Conservation (phyloP, 2,329 filamentous ascomycete species). For the Trichoderma polysporum region DNA sequence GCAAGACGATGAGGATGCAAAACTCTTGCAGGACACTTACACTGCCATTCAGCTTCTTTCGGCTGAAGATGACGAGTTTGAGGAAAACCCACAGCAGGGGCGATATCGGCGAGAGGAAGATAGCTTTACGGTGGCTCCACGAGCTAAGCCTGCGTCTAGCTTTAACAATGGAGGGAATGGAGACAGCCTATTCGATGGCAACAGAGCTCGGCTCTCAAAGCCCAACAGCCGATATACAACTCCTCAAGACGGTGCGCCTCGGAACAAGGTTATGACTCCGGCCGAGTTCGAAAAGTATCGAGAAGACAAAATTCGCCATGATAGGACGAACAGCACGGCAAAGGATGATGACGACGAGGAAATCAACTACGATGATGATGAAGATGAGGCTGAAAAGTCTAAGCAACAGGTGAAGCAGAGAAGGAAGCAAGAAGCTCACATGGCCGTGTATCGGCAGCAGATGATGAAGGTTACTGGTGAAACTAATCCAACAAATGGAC, state of each 20-base stretch:
- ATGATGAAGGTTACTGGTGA: conserved; percentile 97
- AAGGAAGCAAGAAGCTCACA: conserved; percentile 84
- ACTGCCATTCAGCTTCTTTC: conserved; percentile 49
- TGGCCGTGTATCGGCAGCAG: conserved; percentile 86
- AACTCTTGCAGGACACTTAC: conserved; percentile 52
- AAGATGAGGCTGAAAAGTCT: conserved; percentile 76
- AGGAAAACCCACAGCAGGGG: conserved; percentile 23
- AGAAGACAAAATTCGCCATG: conserved; percentile 67
- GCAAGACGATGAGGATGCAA: conserved; percentile 54
- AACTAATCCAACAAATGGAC: conserved; percentile 51
- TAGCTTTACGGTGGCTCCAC: conserved; percentile 35
- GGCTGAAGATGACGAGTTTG: conserved; percentile 25
- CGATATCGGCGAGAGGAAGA: conserved; percentile 45
- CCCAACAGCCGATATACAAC: conserved; percentile 36
- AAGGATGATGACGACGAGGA: conserved; percentile 64
- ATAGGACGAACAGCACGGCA: conserved; percentile 42
- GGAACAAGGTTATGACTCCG: conserved; percentile 84
- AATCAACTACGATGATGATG: conserved; percentile 67
- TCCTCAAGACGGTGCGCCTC: conserved; percentile 40
- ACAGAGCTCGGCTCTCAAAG: conserved; percentile 39
- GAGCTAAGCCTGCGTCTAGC: conserved; percentile 30
- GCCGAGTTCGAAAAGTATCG: conserved; percentile 82
- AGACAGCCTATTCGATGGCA: conserved; percentile 57
- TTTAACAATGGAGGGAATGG: conserved; percentile 33
- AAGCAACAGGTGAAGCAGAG: conserved; percentile 73